Percentiles rank a stretch among this genome's conserved stretches.
Evolutionary conservation across 495 filamentous ascomycete species (phyloP).

Genomic region (Talaromyces liani): DNA sequence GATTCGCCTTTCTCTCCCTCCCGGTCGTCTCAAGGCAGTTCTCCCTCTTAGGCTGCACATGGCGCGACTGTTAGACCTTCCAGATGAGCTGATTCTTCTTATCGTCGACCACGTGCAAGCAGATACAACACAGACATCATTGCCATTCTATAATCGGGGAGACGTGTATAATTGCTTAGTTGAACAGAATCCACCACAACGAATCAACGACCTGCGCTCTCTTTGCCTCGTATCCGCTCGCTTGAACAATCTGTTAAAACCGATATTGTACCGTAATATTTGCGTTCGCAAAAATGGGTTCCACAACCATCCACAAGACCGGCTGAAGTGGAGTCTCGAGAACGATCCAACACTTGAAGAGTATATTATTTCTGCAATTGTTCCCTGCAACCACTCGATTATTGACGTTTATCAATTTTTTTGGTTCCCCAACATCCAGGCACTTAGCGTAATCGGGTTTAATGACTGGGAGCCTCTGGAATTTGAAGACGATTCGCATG

Average conservation of each 20-base stretch:
- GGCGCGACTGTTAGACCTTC: not conserved
- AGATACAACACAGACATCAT: conserved; percentile 1
- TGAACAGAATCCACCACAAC: not conserved
- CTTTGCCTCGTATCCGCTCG: not conserved
- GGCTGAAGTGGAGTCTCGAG: not conserved
- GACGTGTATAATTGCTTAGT: not conserved
- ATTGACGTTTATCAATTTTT: not conserved
- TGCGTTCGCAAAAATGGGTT: not conserved
- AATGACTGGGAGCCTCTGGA: conserved; percentile 9
- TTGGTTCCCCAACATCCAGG: conserved; percentile 1
- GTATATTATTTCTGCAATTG: not conserved
- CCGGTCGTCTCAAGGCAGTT: not conserved
- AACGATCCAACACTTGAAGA: not conserved
- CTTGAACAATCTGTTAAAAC: conserved; percentile 2
- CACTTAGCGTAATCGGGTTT: conserved; percentile 8
- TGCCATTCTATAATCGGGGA: not conserved
- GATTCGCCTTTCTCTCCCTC: conserved; percentile 1
- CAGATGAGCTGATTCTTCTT: not conserved
- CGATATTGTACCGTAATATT: not conserved
- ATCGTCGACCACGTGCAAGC: not conserved
- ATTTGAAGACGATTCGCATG: conserved; percentile 12
- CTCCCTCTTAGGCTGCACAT: not conserved
- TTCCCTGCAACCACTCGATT: conserved; percentile 2
- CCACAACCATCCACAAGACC: not conserved
- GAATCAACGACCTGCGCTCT: conserved; percentile 1